Percentiles rank a stretch among this genome's conserved stretches.
These are phyloP conservation scores for Cornus florida DNA, from an alignment of 148 eudicot genomes.

Conservation along the genomic window DNA sequence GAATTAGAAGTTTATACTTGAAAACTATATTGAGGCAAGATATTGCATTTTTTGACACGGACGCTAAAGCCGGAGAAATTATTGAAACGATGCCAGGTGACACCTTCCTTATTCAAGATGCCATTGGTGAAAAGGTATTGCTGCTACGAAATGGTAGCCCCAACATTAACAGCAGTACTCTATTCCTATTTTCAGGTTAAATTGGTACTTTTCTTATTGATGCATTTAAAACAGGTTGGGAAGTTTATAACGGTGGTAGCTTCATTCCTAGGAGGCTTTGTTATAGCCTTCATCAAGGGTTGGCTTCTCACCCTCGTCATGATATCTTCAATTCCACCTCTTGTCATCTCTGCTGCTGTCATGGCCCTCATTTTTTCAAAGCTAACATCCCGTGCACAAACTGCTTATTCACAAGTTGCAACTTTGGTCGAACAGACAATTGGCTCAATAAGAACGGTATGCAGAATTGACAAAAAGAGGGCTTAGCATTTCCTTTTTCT, in stretches of 20 bases:
- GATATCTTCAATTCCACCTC: constrained; percentile 42
- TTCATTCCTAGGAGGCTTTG: constrained; percentile 50
- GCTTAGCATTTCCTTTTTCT: background rate
- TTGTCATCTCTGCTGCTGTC: constrained; percentile 30
- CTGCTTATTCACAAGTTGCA: constrained; percentile 48
- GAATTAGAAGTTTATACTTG: constrained; percentile 38
- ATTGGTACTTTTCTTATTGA: too few species aligned
- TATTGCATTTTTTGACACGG: constrained; percentile 41
- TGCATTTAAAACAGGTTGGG: constrained; percentile 34
- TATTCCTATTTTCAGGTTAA: too few species aligned
- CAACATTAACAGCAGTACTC: too few species aligned
- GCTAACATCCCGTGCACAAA: constrained; percentile 34
- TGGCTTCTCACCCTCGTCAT: constrained; percentile 56
- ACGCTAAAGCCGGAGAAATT: constrained; percentile 38
- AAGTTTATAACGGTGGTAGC: constrained; percentile 39
- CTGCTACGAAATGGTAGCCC: too few species aligned
- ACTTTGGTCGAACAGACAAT: constrained; percentile 54
- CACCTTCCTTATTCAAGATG: constrained; percentile 43
- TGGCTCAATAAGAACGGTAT: constrained; percentile 52
- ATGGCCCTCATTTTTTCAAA: constrained; percentile 32
- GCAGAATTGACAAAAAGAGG: background rate
- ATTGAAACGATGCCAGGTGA: constrained; percentile 39
- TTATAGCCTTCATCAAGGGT: constrained; percentile 44
- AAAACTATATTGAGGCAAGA: constrained; percentile 42
- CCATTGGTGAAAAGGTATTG: constrained; percentile 46